Evolutionary conservation across 768 basidiomycete genomes (phyloP).

Genomic region (Xerocomus potaroensis): DNA sequence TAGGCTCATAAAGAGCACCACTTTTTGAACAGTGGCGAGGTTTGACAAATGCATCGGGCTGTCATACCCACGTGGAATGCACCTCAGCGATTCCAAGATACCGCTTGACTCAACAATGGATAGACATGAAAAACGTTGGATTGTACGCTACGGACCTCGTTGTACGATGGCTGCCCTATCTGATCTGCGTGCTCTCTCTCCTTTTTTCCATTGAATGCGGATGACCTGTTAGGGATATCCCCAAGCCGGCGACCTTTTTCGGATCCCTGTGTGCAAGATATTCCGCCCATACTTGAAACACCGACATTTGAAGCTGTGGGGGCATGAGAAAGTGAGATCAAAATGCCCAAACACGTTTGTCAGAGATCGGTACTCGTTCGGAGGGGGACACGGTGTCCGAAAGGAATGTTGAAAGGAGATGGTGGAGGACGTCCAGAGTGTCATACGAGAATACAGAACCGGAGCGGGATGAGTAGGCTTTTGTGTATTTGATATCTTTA

Average conservation of each 20-base stretch:
- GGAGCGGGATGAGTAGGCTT: background rate
- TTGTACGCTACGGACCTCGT: constrained; percentile 43
- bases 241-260: constrained; percentile 61
- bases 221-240: constrained; percentile 48
- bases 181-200: background rate
- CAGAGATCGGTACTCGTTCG: constrained; percentile 10
- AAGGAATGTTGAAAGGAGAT: constrained; percentile 8
- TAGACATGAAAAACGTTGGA: constrained; percentile 81
- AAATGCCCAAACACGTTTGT: constrained; percentile 49
- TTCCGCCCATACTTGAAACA: constrained; percentile 82
- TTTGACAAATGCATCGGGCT: constrained; percentile 71
- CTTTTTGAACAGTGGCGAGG: constrained; percentile 47
- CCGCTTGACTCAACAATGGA: constrained; percentile 63
- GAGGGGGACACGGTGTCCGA: background rate
- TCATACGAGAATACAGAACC: constrained; percentile 14
- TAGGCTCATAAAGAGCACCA: no score
- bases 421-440: constrained; percentile 8
- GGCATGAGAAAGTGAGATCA: constrained; percentile 73
- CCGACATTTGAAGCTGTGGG: constrained; percentile 63
- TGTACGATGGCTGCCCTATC: background rate
- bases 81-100: constrained; percentile 80
- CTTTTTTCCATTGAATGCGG: background rate
- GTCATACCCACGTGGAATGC: constrained; percentile 74
- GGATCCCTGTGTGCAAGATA: constrained; percentile 60
- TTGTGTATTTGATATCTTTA: background rate